Percentiles rank a stretch among this genome's conserved stretches.
Evolutionary conservation across 176 grass and related monocot genomes (phyloP).

Genomic region (Paspalum vaginatum): DNA sequence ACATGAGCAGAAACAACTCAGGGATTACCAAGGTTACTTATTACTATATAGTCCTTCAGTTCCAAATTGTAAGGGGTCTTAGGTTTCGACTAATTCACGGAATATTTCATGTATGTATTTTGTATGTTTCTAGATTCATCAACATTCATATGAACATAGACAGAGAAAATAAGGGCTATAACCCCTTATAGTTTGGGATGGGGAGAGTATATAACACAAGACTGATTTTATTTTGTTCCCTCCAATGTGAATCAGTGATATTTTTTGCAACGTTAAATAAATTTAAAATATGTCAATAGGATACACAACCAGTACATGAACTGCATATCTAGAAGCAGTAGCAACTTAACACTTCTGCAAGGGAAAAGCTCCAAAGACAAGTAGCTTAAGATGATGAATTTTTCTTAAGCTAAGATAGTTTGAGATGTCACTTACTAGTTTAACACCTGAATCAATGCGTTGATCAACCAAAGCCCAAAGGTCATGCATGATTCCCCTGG

Average conservation of each 20-base stretch:
- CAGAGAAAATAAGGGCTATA: no score
- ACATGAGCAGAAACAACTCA: background rate
- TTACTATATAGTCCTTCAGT: background rate
- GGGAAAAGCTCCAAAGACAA: background rate
- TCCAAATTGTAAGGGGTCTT: no score
- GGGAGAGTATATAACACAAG: background rate
- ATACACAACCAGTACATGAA: background rate
- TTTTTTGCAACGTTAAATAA: constrained; percentile 23
- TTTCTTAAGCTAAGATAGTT: constrained; percentile 14
- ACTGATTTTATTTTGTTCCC: constrained; percentile 5
- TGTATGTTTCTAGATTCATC: no score
- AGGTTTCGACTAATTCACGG: no score
- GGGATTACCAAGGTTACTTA: background rate
- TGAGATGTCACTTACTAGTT: constrained; percentile 26
- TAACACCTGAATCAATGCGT: constrained; percentile 18
- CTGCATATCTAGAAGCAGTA: constrained; percentile 15
- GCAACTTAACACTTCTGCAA: background rate
- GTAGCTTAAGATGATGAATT: background rate
- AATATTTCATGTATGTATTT: no score
- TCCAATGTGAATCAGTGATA: background rate
- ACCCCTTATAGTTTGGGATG: no score
- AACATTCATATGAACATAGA: no score
- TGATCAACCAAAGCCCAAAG: constrained; percentile 38
- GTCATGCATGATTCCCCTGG: constrained; percentile 31
- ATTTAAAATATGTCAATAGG: constrained; percentile 8